Percentiles rank a stretch among this genome's conserved stretches.
Conservation (phyloP, 495 filamentous ascomycete species). For the Mytilinidion resinicola region DNA sequence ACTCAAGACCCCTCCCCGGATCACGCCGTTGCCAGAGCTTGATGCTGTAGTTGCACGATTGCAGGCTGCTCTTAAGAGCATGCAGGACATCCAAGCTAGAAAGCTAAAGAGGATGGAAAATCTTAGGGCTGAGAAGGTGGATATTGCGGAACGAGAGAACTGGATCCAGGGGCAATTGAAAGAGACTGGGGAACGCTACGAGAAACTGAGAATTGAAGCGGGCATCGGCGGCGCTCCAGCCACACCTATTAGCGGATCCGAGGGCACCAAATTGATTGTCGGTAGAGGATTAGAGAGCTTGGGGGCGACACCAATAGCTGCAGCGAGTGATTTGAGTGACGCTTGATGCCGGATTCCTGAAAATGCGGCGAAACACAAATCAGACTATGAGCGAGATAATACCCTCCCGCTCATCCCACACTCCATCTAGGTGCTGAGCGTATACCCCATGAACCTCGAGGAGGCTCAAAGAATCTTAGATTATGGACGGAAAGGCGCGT, state of each 20-base stretch:
- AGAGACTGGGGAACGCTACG: conserved; percentile 75
- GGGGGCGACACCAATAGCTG: conserved; percentile 48
- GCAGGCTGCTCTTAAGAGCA: conserved; percentile 47
- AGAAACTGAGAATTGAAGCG: conserved; percentile 51
- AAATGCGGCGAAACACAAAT: no score
- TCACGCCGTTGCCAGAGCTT: conserved; percentile 52
- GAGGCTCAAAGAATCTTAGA: no score
- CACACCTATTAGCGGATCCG: conserved; percentile 13
- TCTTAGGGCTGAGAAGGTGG: conserved; percentile 56
- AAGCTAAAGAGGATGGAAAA: conserved; percentile 56
- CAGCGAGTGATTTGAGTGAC: conserved; percentile 8
- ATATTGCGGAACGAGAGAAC: conserved; percentile 65
- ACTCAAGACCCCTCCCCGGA: conserved; percentile 48
- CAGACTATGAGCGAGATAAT: no score
- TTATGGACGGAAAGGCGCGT: no score
- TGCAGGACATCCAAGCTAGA: conserved; percentile 49
- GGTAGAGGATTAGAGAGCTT: conserved; percentile 54
- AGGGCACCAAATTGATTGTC: conserved; percentile 15
- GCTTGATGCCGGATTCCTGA: neutral
- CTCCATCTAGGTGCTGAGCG: no score
- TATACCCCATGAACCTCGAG: no score
- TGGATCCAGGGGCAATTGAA: conserved; percentile 77
- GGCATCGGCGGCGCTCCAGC: conserved; percentile 33
- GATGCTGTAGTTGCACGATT: conserved; percentile 45
- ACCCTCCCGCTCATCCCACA: no score